These are phyloP conservation scores for Abrus pulchellus DNA, from an alignment of 306 rosid species.

Conservation along the genomic window DNA sequence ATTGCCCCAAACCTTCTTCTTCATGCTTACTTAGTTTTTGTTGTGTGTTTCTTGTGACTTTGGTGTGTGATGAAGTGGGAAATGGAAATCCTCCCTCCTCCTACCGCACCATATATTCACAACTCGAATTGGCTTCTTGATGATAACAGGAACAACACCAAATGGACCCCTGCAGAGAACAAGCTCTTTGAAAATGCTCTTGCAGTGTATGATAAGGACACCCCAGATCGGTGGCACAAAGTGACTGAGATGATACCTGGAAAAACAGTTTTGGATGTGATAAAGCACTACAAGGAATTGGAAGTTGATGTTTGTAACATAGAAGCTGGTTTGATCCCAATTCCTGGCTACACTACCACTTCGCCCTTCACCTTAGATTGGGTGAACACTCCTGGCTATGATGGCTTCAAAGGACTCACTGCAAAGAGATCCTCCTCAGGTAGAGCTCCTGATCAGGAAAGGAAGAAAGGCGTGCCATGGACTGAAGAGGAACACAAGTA, in stretches of 20 bases:
- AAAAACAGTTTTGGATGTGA: slow-evolving; percentile 72
- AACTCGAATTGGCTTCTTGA: slow-evolving; percentile 63
- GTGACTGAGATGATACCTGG: slow-evolving; percentile 91
- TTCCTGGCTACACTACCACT: slow-evolving; percentile 68
- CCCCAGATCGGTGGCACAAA: slow-evolving; percentile 84
- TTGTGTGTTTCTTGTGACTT: slow-evolving; percentile 7
- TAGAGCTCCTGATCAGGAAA: slow-evolving; percentile 74
- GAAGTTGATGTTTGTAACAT: slow-evolving; percentile 79
- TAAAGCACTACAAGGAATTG: slow-evolving; percentile 74
- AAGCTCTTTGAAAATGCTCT: slow-evolving; percentile 90
- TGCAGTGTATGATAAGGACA: slow-evolving; percentile 77
- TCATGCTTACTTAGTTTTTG: slow-evolving; percentile 44
- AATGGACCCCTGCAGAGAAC: slow-evolving; percentile 91
- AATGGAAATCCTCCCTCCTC: slow-evolving; percentile 76
- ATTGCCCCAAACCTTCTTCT: slow-evolving; percentile 1
- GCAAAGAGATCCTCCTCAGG: slow-evolving; percentile 67
- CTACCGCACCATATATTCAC: slow-evolving; percentile 55
- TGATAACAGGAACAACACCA: slow-evolving; percentile 52
- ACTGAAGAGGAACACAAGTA: slow-evolving; percentile 96
- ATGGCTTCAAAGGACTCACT: slow-evolving; percentile 64
- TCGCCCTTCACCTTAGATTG: slow-evolving; percentile 84
- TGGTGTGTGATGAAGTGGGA: slow-evolving; percentile 66
- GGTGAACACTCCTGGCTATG: slow-evolving; percentile 64
- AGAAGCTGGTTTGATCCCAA: slow-evolving; percentile 82
- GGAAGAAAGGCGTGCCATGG: slow-evolving; percentile 96